phyloP scores from a whole-genome alignment of 2,329 filamentous ascomycete genomes.

The Cladophialophora bantiana region DNA sequence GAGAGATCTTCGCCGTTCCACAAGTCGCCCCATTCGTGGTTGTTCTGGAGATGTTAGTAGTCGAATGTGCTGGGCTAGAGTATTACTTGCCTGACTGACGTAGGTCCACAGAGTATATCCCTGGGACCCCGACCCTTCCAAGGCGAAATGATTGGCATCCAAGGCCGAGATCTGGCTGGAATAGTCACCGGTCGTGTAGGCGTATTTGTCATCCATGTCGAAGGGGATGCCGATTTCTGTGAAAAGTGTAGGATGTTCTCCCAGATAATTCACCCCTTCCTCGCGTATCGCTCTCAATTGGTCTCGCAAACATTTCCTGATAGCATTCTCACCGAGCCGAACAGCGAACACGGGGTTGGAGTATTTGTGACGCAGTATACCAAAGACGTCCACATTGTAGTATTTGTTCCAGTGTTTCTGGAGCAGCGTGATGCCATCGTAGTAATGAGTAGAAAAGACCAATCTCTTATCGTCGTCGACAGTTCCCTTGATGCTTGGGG shows the following conservation, averaged over 20 bases:
- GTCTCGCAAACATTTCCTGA: slow-evolving; percentile 89
- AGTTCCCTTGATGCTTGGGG: slow-evolving; percentile 85
- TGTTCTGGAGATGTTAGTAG: slow-evolving; percentile 64
- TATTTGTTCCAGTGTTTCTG: slow-evolving; percentile 98
- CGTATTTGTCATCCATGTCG: slow-evolving; percentile 96
- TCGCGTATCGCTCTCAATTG: slow-evolving; percentile 82
- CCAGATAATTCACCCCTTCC: slow-evolving; percentile 88
- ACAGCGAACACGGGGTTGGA: slow-evolving; percentile 88
- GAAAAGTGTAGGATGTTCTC: slow-evolving; percentile 85
- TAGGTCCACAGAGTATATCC: slow-evolving; percentile 94
- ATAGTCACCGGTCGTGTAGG: slow-evolving; percentile 95
- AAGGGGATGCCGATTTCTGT: slow-evolving; percentile 98
- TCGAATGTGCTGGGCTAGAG: not conserved
- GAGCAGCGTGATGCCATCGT: slow-evolving; percentile 94
- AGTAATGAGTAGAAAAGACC: slow-evolving; percentile 94
- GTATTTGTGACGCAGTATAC: slow-evolving; percentile 87
- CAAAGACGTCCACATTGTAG: slow-evolving; percentile 97
- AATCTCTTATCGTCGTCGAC: slow-evolving; percentile 86
- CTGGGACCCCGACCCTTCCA: slow-evolving; percentile 82
- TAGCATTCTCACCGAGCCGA: slow-evolving; percentile 90
- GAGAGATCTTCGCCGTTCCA: slow-evolving; percentile 99
- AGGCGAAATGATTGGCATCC: slow-evolving; percentile 93
- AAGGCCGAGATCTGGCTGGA: slow-evolving; percentile 89
- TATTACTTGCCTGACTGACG: slow-evolving; percentile 65
- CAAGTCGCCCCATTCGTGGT: slow-evolving; percentile 85